Conservation (phyloP, 2,329 filamentous ascomycete species). For the Epichloe hybrida region DNA sequence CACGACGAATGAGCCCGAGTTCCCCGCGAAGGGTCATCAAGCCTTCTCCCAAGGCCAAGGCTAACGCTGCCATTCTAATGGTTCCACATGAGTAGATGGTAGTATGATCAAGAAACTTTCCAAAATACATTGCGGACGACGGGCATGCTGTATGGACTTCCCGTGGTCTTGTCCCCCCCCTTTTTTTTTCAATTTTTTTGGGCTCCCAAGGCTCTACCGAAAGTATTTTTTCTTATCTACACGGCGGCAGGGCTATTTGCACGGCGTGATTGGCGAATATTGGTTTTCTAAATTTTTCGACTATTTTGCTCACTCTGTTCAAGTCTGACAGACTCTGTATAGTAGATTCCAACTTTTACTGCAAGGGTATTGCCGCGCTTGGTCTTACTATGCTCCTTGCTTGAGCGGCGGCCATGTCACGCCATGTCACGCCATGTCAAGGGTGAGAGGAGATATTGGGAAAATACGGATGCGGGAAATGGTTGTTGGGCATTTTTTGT, state of each 20-base stretch:
- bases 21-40: constrained; percentile 5
- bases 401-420: neutral
- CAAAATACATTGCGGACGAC: too few relatives aligned
- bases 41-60: constrained; percentile 7
- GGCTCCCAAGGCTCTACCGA: neutral
- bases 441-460: neutral
- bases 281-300: neutral
- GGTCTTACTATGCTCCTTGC: neutral
- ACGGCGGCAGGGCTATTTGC: neutral
- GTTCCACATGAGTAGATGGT: neutral
- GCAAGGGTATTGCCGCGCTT: too few relatives aligned
- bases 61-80: constrained; percentile 3
- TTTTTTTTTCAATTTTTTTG: neutral
- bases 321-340: neutral
- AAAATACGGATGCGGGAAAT: neutral
- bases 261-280: neutral
- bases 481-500: too few relatives aligned
- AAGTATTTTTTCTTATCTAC: neutral
- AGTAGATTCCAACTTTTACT: neutral
- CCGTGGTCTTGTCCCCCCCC: neutral
- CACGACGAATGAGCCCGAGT: neutral
- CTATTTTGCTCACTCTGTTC: too few relatives aligned
- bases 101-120: too few relatives aligned
- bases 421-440: too few relatives aligned
- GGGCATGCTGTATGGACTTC: neutral